Evolutionary conservation across 176 grass and related monocot species (phyloP).

Genomic region (Oryza officinalis): DNA sequence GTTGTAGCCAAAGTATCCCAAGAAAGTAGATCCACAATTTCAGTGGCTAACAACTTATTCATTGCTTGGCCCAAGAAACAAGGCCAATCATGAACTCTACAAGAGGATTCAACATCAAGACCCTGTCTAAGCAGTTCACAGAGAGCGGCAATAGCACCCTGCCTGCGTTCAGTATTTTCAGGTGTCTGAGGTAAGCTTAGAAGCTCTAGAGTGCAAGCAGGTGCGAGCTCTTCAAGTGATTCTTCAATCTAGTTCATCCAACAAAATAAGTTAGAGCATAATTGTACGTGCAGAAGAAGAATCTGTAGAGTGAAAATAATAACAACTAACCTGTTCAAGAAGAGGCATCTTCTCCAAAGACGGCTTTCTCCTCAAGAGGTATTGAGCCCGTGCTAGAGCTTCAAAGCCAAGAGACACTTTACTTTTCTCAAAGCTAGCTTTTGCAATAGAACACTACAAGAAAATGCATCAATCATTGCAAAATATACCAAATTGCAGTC

Average conservation of each 20-base stretch:
- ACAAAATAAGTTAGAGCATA: constrained; percentile 37
- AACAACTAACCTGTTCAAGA: constrained; percentile 74
- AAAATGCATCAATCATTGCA: constrained; percentile 39
- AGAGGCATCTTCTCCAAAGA: constrained; percentile 84
- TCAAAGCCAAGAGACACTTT: constrained; percentile 95
- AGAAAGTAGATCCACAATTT: constrained; percentile 87
- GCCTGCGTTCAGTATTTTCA: constrained; percentile 84
- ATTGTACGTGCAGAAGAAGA: constrained; percentile 1
- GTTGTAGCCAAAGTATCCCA: constrained; percentile 79
- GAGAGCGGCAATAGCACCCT: constrained; percentile 84
- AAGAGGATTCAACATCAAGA: constrained; percentile 84
- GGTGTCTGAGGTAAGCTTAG: constrained; percentile 61
- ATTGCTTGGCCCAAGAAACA: constrained; percentile 84
- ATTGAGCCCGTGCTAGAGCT: constrained; percentile 90
- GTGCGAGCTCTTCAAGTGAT: constrained; percentile 96
- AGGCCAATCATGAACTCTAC: constrained; percentile 91
- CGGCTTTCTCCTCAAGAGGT: constrained; percentile 78
- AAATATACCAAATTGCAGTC: background rate
- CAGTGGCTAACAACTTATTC: constrained; percentile 70
- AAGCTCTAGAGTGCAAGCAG: constrained; percentile 91
- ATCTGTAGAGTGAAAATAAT: constrained; percentile 31
- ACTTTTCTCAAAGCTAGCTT: constrained; percentile 85
- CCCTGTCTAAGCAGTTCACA: constrained; percentile 91
- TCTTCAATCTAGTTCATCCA: constrained; percentile 83
- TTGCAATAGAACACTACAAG: constrained; percentile 90